A percentile compares a stretch with the other conserved stretches of the same genome.
phyloP scores from a whole-genome alignment of 352 stramenopile genomes.

The Globisporangium camurandrum region DNA sequence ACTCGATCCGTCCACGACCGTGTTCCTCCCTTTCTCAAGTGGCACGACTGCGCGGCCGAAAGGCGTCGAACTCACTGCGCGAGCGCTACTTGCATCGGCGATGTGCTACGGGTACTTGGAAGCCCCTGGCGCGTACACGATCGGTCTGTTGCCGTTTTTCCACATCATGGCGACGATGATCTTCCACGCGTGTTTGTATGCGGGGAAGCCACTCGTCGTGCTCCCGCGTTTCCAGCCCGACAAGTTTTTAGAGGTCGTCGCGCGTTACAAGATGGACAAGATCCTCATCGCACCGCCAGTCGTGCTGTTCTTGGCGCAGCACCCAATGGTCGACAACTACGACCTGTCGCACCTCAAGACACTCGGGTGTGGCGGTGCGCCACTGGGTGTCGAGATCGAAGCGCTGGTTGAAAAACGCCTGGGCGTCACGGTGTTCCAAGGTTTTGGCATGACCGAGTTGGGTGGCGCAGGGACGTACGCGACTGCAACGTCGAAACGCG shows the following conservation, averaged over 20 bases:
- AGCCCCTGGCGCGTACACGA: slow-evolving; percentile 61
- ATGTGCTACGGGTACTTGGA: slow-evolving; percentile 44
- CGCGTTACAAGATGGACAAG: slow-evolving; percentile 49
- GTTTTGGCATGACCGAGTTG: slow-evolving; percentile 58
- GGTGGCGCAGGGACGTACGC: slow-evolving; percentile 1
- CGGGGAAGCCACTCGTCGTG: slow-evolving; percentile 67
- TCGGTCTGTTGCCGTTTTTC: slow-evolving; percentile 84
- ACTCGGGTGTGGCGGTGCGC: slow-evolving; percentile 72
- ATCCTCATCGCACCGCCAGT: slow-evolving; percentile 80
- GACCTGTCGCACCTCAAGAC: slow-evolving; percentile 60
- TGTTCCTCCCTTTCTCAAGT: slow-evolving; percentile 84
- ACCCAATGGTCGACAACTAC: slow-evolving; percentile 84
- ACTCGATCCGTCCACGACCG: slow-evolving; percentile 7
- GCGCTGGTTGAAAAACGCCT: slow-evolving; percentile 53
- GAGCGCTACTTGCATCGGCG: slow-evolving; percentile 73
- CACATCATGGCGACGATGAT: slow-evolving; percentile 85
- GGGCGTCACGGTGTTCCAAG: slow-evolving; percentile 33
- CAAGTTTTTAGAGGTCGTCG: slow-evolving; percentile 68
- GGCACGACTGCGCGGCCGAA: slow-evolving; percentile 85
- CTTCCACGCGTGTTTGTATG: slow-evolving; percentile 64
- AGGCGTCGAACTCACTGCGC: slow-evolving; percentile 82
- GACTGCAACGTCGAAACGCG: slow-evolving; percentile 4
- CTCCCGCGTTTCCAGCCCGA: slow-evolving; percentile 82
- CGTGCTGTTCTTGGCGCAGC: slow-evolving; percentile 67
- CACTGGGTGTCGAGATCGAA: slow-evolving; percentile 67